Percentiles rank a stretch among this genome's conserved stretches.
phyloP scores from a whole-genome alignment of 2,329 filamentous ascomycete genomes.

The Dryadomyces quercus-mongolicae region DNA sequence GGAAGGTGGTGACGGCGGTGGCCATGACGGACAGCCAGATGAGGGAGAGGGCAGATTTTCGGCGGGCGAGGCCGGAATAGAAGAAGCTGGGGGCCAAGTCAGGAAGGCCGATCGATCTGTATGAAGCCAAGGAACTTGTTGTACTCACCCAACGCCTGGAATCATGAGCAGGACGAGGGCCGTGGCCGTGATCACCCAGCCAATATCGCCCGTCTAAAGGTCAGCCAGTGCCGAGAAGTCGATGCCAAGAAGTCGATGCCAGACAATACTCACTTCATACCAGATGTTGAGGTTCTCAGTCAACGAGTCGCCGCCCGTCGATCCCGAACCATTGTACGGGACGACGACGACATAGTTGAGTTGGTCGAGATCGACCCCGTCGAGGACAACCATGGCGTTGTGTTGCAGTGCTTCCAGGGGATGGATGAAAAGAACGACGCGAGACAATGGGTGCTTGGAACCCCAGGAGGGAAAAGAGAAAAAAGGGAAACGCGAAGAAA shows the following conservation, averaged over 20 bases:
- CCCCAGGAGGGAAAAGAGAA: background rate
- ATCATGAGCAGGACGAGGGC: conserved; percentile 86
- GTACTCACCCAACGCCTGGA: conserved; percentile 62
- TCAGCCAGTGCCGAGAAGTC: conserved; percentile 12
- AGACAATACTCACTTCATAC: conserved; percentile 48
- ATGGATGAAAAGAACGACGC: background rate
- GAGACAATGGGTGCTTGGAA: background rate
- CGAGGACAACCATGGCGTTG: conserved; percentile 20
- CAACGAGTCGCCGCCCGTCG: conserved; percentile 56
- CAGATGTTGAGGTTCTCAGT: conserved; percentile 62
- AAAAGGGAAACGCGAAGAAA: background rate
- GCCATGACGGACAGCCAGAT: conserved; percentile 90
- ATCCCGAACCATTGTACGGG: conserved; percentile 52
- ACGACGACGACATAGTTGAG: conserved; percentile 33
- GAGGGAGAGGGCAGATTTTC: conserved; percentile 79
- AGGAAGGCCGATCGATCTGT: too few species aligned
- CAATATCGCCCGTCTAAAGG: conserved; percentile 63
- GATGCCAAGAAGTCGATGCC: conserved; percentile 14
- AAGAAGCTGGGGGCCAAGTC: conserved; percentile 53
- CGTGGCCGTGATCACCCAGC: conserved; percentile 71
- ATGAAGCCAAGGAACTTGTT: too few species aligned
- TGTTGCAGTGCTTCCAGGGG: too few species aligned
- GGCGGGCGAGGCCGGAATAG: conserved; percentile 78
- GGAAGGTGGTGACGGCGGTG: conserved; percentile 70
- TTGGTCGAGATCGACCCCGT: conserved; percentile 28